A percentile compares a stretch with the other conserved stretches of the same genome.
These are phyloP conservation scores for Phanerodontia chrysosporium DNA, from an alignment of 768 basidiomycete species.

Conservation along the genomic window DNA sequence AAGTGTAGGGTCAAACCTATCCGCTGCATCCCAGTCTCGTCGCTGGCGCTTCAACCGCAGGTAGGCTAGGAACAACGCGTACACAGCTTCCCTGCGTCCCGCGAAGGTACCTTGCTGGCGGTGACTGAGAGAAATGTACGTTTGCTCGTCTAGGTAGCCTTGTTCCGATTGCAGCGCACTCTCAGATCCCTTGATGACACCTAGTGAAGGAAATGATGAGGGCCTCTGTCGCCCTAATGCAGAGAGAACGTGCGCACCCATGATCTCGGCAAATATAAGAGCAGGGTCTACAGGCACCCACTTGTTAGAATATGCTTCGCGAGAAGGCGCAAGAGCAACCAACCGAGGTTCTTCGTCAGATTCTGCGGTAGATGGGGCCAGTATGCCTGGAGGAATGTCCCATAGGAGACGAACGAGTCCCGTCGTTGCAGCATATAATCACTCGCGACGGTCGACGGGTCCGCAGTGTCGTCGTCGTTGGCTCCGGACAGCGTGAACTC, in stretches of 20 bases:
- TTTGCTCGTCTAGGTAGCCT: constrained; percentile 37
- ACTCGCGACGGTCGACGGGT: neutral
- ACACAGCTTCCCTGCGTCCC: constrained; percentile 42
- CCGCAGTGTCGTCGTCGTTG: neutral
- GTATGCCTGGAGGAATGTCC: constrained; percentile 45
- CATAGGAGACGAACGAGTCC: constrained; percentile 35
- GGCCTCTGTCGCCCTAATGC: neutral
- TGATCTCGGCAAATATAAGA: constrained; percentile 60
- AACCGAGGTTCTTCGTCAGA: constrained; percentile 52
- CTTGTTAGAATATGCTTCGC: neutral
- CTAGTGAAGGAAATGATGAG: constrained; percentile 20
- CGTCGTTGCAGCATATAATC: constrained; percentile 12
- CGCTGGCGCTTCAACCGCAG: constrained; percentile 39
- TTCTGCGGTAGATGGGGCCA: constrained; percentile 58
- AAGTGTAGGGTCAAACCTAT: constrained; percentile 37
- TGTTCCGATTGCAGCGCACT: constrained; percentile 28
- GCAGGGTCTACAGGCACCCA: constrained; percentile 43
- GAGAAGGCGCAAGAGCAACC: neutral
- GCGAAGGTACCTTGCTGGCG: constrained; percentile 52
- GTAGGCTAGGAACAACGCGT: constrained; percentile 52
- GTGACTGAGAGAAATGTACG: constrained; percentile 46
- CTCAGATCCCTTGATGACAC: constrained; percentile 70
- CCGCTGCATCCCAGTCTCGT: constrained; percentile 53
- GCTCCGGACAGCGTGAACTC: neutral
- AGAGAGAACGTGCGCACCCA: constrained; percentile 39